Conservation (phyloP, 1,139 yeast genomes). For the Scheffersomyces titani region DNA sequence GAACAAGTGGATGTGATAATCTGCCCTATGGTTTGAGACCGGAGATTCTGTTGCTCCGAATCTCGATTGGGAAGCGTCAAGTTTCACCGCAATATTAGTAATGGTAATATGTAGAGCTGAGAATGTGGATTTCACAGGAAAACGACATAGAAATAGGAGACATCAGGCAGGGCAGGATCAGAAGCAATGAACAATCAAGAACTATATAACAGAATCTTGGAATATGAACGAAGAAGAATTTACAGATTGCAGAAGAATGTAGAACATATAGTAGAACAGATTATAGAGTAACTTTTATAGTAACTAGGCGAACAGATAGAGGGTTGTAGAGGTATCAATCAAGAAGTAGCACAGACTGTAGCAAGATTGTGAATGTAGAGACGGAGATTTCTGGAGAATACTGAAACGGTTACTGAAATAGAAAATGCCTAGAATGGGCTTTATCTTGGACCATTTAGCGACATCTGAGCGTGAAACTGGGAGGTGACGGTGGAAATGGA, state of each 20-base stretch:
- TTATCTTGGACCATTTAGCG: not conserved
- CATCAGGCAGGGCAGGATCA: not conserved
- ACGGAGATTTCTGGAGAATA: not conserved
- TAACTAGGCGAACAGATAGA: no score
- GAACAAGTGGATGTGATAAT: not conserved
- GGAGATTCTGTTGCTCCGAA: not conserved
- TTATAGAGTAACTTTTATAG: no score
- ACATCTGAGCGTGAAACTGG: not conserved
- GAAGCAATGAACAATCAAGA: not conserved
- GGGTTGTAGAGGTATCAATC: no score
- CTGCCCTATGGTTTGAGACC: not conserved
- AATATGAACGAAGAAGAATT: no score
- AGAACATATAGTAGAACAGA: no score
- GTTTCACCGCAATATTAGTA: not conserved
- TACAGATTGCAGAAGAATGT: no score
- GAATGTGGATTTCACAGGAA: not conserved
- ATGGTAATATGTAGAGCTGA: not conserved
- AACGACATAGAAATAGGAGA: not conserved
- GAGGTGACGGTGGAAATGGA: no score
- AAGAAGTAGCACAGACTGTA: no score
- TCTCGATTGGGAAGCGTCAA: not conserved
- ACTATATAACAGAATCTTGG: no score
- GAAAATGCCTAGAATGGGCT: not conserved
- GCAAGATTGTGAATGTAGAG: no score
- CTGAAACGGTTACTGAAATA: not conserved